A percentile compares a stretch with the other conserved stretches of the same genome.
These are phyloP conservation scores for Scortechinia acanthostroma DNA, from an alignment of 2,329 filamentous ascomycete species.

Conservation along the genomic window DNA sequence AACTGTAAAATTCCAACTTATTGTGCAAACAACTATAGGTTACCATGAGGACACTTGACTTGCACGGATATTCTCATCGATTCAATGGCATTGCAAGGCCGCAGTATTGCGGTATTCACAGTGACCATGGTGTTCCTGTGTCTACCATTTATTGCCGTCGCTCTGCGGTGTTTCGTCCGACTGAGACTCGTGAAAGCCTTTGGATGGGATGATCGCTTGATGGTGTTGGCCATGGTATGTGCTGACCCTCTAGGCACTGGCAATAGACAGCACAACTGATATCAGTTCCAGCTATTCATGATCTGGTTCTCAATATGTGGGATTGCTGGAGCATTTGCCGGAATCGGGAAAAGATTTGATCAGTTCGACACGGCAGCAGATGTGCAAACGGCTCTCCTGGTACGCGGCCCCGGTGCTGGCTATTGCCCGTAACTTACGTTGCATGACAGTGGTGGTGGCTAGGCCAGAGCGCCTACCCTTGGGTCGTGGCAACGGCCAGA, in stretches of 20 bases:
- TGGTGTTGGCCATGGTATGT: conserved; percentile 23
- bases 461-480: background rate
- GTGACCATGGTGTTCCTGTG: conserved; percentile 18
- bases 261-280: background rate
- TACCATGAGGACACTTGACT: too few relatives aligned
- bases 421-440: background rate
- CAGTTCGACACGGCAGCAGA: background rate
- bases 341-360: background rate
- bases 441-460: conserved; percentile 1
- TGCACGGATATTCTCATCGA: too few relatives aligned
- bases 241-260: too few relatives aligned
- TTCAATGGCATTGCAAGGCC: conserved; percentile 6
- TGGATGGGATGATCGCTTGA: conserved; percentile 28
- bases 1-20: too few relatives aligned
- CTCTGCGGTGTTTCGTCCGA: conserved; percentile 24
- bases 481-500: background rate
- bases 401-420: background rate
- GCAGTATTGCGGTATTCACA: conserved; percentile 20
- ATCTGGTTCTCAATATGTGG: conserved; percentile 20
- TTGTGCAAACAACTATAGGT: too few relatives aligned
- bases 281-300: conserved; percentile 6
- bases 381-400: background rate
- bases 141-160: conserved; percentile 15
- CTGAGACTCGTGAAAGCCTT: conserved; percentile 24
- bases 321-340: background rate